Evolutionary conservation across 108 stramenopile genomes (phyloP), one percentile per base, ranked within the genome.

Genomic region (Epithemia pelagica): DNA sequence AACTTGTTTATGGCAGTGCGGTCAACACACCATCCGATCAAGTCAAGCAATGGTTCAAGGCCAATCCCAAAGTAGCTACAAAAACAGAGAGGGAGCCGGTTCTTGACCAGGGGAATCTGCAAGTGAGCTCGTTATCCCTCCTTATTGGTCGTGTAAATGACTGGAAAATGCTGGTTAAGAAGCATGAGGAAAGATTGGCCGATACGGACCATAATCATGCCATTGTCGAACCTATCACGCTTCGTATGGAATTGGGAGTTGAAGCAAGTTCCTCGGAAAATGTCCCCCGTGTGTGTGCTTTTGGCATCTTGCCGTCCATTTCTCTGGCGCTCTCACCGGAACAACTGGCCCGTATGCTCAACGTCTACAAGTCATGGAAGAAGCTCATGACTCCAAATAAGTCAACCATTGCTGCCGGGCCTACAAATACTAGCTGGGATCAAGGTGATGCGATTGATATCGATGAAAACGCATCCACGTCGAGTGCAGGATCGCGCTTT

Each of bases 291-390:
- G 71, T 79, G 54, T 92, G 88, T 67, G 72, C 76, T 46, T 74
- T 90, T 73, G 91, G 87, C 2, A 81, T 82, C 51, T 65, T 92
- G 28, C 88, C 88, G 8, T 71, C 83, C 0, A 81, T 92, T 52
- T 67, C 66, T 46, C 33, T 90, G 52, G 52, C 65, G 15, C 10
- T 88, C 21, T 87, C 88, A 23, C 88, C 84, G 28, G 60, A 61
- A 0, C 82, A 87, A 69, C 69, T 82, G 3, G 63, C 75, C 18
- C 70, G 77, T 52, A 72, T 86, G 32, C 70, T 91, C 58, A 62
- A 73, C 19, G 84, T 91, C 26, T 61, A 79, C 22, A 51, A 74
- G 1, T 72, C 76, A 52, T 91, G 90, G 90, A 71, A 75, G 59
- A 30, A 69, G 0, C 37, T 46, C 28, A 72, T 25, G 27, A 68